Percentiles rank a stretch among this genome's conserved stretches.
Evolutionary conservation across 805 yeast genomes (phyloP).

Genomic region (Wickerhamomyces queroliae): DNA sequence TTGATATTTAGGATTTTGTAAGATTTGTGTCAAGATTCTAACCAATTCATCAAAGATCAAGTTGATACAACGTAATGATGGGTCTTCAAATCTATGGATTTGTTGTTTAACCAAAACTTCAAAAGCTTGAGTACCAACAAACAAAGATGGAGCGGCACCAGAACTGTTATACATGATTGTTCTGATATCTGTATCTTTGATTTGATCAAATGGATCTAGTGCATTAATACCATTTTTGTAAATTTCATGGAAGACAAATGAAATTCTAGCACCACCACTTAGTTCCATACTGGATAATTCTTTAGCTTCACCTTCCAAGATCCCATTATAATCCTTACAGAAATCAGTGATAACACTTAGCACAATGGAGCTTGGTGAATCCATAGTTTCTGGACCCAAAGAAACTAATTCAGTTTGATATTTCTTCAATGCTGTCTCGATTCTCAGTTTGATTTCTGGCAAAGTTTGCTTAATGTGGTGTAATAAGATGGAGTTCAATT

Average conservation of each 20-base stretch:
- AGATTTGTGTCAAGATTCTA: slow-evolving; percentile 79
- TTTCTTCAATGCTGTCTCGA: slow-evolving; percentile 78
- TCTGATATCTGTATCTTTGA: slow-evolving; percentile 91
- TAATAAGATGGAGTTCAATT: slow-evolving; percentile 79
- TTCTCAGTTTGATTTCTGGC: slow-evolving; percentile 91
- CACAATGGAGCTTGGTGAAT: slow-evolving; percentile 85
- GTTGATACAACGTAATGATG: slow-evolving; percentile 80
- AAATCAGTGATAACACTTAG: slow-evolving; percentile 89
- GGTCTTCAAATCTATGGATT: slow-evolving; percentile 91
- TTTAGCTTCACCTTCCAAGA: slow-evolving; percentile 86
- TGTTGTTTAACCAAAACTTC: slow-evolving; percentile 94
- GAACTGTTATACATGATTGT: slow-evolving; percentile 96
- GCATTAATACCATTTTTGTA: slow-evolving; percentile 89
- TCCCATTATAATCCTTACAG: slow-evolving; percentile 84
- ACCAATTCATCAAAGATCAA: slow-evolving; percentile 93
- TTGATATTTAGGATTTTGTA: slow-evolving; percentile 73
- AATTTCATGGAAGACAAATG: slow-evolving; percentile 95
- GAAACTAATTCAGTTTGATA: slow-evolving; percentile 72
- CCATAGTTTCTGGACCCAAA: slow-evolving; percentile 87
- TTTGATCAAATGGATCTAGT: slow-evolving; percentile 93
- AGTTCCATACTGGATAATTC: slow-evolving; percentile 86
- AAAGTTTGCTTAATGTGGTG: slow-evolving; percentile 83
- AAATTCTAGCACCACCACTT: slow-evolving; percentile 96
- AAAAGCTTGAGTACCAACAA: slow-evolving; percentile 96
- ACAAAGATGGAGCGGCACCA: slow-evolving; percentile 92